These are phyloP conservation scores for Stachybotrys echinatus DNA, from an alignment of 2,329 filamentous ascomycete species.

Conservation along the genomic window DNA sequence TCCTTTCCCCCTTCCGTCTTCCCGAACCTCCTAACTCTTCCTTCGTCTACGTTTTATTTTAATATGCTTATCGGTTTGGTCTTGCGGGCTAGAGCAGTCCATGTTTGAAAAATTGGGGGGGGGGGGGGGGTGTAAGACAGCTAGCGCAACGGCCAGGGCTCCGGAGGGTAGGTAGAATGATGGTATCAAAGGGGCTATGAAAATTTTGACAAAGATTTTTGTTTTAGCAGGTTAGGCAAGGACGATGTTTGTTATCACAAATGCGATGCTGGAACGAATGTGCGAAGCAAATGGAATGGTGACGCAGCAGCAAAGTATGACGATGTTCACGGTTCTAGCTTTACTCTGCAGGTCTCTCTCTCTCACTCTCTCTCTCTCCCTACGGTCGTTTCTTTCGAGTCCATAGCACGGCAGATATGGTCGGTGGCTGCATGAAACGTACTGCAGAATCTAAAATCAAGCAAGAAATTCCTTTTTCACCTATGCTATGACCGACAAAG, in stretches of 20 bases:
- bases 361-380: no score
- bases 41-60: no score
- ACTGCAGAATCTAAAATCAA: no score
- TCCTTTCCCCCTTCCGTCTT: no score
- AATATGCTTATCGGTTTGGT: not conserved
- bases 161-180: not conserved
- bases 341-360: not conserved
- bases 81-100: not conserved
- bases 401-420: no score
- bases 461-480: not conserved
- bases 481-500: not conserved
- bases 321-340: not conserved
- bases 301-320: not conserved
- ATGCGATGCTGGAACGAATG: not conserved
- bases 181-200: not conserved
- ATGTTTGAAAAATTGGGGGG: not conserved
- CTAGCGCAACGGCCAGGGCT: not conserved
- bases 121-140: not conserved
- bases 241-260: not conserved
- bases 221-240: not conserved
- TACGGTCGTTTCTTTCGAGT: no score
- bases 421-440: no score
- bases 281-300: not conserved
- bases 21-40: no score
- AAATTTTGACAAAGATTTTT: not conserved